A percentile compares a stretch with the other conserved stretches of the same genome.
Conservation (phyloP, 78 protist species). For the Diacronema lutheri region DNA sequence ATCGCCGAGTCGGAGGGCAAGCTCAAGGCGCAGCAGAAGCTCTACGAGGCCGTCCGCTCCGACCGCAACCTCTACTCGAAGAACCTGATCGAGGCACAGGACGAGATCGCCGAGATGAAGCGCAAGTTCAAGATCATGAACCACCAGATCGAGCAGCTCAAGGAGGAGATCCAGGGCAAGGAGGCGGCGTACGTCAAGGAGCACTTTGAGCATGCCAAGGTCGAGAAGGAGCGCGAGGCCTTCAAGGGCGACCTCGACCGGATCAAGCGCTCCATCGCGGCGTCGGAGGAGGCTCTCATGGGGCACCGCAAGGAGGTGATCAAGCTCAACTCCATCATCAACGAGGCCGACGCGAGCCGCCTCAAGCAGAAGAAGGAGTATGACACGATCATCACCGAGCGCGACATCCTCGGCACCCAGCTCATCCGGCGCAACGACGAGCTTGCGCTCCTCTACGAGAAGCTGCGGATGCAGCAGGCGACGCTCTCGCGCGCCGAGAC, state of each 20-base stretch:
- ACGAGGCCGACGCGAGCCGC: slow-evolving; percentile 67
- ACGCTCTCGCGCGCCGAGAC: slow-evolving; percentile 82
- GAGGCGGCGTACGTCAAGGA: slow-evolving; percentile 16
- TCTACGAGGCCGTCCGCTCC: slow-evolving; percentile 81
- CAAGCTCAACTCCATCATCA: slow-evolving; percentile 65
- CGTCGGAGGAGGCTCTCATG: neutral
- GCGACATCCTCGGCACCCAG: slow-evolving; percentile 85
- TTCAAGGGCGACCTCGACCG: neutral
- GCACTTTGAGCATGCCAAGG: slow-evolving; percentile 45
- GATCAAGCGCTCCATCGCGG: neutral
- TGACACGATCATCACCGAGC: slow-evolving; percentile 67
- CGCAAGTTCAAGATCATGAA: slow-evolving; percentile 79
- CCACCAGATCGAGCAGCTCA: slow-evolving; percentile 86
- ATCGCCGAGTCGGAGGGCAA: slow-evolving; percentile 63
- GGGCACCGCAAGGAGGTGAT: slow-evolving; percentile 54
- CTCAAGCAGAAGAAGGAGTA: slow-evolving; percentile 65
- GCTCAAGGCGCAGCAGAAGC: slow-evolving; percentile 73
- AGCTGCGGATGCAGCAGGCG: slow-evolving; percentile 77
- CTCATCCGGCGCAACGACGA: slow-evolving; percentile 90
- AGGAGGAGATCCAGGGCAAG: slow-evolving; percentile 67
- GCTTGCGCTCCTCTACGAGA: slow-evolving; percentile 85
- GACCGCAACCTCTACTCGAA: slow-evolving; percentile 83
- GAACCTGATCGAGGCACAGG: slow-evolving; percentile 79
- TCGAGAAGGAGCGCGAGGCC: slow-evolving; percentile 21
- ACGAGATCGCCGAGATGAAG: slow-evolving; percentile 76